phyloP scores from a whole-genome alignment of 192 early-diverging fungal species.

The Obelidium mucronatum region DNA sequence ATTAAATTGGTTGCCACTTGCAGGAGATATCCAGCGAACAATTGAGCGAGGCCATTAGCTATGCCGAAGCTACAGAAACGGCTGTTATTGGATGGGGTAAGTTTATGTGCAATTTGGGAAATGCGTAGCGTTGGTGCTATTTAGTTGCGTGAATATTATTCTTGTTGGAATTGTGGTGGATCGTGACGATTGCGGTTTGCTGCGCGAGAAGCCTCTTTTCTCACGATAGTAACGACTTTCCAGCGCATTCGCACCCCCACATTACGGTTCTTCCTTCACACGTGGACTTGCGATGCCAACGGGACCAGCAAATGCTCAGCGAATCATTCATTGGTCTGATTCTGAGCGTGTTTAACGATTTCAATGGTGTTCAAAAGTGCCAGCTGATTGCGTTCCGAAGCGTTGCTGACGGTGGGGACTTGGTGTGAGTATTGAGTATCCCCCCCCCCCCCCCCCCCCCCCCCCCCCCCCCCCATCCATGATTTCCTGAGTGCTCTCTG shows the following conservation, averaged over 20 bases:
- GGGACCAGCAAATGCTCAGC: conserved; percentile 50
- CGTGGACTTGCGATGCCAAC: conserved; percentile 54
- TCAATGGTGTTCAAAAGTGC: conserved; percentile 32
- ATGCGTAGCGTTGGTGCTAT: no score
- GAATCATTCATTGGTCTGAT: conserved; percentile 53
- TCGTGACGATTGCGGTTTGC: no score
- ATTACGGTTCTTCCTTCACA: conserved; percentile 56
- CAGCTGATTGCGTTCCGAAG: conserved; percentile 51
- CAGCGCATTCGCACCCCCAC: conserved; percentile 56
- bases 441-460: no score
- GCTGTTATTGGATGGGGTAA: conserved; percentile 54
- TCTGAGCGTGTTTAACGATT: conserved; percentile 51
- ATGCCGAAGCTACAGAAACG: conserved; percentile 39
- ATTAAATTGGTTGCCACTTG: background rate
- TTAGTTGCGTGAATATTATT: no score
- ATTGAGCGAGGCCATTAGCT: conserved; percentile 46
- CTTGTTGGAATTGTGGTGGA: no score
- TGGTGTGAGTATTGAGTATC: conserved; percentile 2
- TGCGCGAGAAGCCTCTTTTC: background rate
- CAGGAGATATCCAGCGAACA: conserved; percentile 49
- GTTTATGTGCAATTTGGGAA: background rate
- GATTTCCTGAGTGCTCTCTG: background rate
- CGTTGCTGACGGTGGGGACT: conserved; percentile 18
- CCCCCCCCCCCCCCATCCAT: no score
- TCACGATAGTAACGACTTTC: background rate